Percentiles rank a stretch among this genome's conserved stretches.
phyloP scores from a whole-genome alignment of 352 stramenopile genomes.

The Phytophthora megakarya region DNA sequence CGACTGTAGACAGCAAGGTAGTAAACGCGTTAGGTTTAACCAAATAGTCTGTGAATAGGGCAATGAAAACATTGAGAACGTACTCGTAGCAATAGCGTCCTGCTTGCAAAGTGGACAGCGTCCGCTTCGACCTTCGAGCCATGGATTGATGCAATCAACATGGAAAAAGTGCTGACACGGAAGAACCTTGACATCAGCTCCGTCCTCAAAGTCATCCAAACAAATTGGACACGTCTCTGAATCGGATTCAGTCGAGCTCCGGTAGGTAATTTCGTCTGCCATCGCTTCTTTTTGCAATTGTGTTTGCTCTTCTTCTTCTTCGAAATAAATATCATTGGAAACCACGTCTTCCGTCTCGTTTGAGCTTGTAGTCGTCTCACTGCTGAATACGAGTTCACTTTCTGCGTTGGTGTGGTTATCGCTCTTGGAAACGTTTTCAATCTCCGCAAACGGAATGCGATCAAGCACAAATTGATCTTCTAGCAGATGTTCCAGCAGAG shows the following conservation, averaged over 20 bases:
- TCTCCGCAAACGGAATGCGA: slow-evolving; percentile 46
- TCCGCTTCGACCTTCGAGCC: slow-evolving; percentile 79
- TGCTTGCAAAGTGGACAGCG: slow-evolving; percentile 86
- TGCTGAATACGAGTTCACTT: slow-evolving; percentile 3
- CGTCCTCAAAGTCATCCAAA: slow-evolving; percentile 69
- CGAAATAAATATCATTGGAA: slow-evolving; percentile 12
- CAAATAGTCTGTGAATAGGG: too few species aligned
- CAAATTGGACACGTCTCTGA: slow-evolving; percentile 75
- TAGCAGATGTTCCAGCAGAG: slow-evolving; percentile 49
- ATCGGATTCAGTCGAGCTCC: slow-evolving; percentile 33
- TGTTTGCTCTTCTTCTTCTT: slow-evolving; percentile 12
- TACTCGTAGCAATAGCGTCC: slow-evolving; percentile 72
- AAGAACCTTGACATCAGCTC: slow-evolving; percentile 74
- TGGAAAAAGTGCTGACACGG: slow-evolving; percentile 89
- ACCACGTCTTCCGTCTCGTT: slow-evolving; percentile 5
- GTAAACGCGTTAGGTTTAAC: slow-evolving; percentile 12
- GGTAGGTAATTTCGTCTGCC: slow-evolving; percentile 15
- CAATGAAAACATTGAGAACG: slow-evolving; percentile 10
- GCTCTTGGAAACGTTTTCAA: slow-evolving; percentile 28
- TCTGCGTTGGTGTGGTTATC: background rate
- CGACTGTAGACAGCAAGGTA: slow-evolving; percentile 30
- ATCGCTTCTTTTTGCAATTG: slow-evolving; percentile 4
- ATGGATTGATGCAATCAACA: slow-evolving; percentile 85
- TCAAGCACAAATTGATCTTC: slow-evolving; percentile 56
- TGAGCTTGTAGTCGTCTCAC: background rate